These are phyloP conservation scores for Colletotrichum sp. DNA, from an alignment of 2,329 filamentous ascomycete genomes.

Conservation along the genomic window DNA sequence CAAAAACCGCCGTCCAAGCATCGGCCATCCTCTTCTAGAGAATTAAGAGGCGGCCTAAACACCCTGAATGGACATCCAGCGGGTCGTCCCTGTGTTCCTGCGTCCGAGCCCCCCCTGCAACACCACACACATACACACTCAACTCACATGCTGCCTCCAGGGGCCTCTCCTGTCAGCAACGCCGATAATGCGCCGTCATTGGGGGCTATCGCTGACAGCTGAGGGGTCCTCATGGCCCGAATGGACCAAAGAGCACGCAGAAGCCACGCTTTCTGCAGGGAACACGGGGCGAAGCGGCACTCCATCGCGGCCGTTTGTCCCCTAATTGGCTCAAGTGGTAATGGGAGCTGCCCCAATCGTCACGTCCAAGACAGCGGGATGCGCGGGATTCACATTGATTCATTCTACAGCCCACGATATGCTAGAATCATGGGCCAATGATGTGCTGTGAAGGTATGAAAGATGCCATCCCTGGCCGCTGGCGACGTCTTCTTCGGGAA, in stretches of 20 bases:
- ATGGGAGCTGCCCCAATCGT: not conserved
- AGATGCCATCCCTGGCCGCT: not conserved
- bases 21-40: not conserved
- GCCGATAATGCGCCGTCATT: conserved; percentile 2
- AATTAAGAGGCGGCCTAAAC: conserved; percentile 15
- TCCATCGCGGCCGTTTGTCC: not conserved
- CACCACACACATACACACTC: not conserved
- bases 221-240: not conserved
- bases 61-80: not conserved
- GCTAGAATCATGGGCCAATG: not conserved
- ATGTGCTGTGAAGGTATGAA: not conserved
- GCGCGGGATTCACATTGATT: not conserved
- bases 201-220: not conserved
- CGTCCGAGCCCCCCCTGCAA: not conserved
- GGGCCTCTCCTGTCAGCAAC: not conserved
- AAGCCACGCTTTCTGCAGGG: not conserved
- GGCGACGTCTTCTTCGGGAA: not conserved
- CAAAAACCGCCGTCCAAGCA: not conserved
- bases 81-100: not conserved
- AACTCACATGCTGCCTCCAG: not conserved
- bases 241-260: not conserved
- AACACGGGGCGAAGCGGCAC: not conserved
- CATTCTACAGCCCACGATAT: not conserved
- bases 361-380: not conserved
- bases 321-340: not conserved